Conservation (phyloP, 352 stramenopile genomes). For the Globisporangium spinosum region DNA sequence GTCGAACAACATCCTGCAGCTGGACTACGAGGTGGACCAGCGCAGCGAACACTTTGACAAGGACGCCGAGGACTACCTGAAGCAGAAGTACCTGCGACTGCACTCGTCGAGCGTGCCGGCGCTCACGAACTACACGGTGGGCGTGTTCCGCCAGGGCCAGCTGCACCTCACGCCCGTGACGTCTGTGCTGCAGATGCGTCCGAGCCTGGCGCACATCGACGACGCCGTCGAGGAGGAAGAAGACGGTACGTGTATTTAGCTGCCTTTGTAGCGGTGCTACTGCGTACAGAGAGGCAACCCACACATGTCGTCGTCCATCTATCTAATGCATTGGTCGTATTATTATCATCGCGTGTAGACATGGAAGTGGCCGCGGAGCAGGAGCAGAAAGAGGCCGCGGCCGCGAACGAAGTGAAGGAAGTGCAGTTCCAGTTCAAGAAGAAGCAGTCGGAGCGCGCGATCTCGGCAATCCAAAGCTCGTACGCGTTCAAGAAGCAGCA, state of each 20-base stretch:
- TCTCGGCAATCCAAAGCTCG: constrained; percentile 79
- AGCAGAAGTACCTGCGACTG: constrained; percentile 66
- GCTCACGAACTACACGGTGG: constrained; percentile 77
- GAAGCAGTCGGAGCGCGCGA: constrained; percentile 75
- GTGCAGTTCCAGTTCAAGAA: constrained; percentile 89
- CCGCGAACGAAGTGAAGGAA: constrained; percentile 60
- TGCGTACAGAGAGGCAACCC: not conserved
- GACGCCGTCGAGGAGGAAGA: constrained; percentile 68
- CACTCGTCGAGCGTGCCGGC: constrained; percentile 59
- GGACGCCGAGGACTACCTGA: constrained; percentile 77
- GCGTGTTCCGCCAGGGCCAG: constrained; percentile 76
- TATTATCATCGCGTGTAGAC: constrained; percentile 21
- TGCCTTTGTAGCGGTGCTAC: not conserved
- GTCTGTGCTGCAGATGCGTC: constrained; percentile 77
- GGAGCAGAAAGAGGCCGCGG: constrained; percentile 48
- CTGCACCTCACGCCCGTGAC: constrained; percentile 73
- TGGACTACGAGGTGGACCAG: constrained; percentile 75
- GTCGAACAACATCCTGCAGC: constrained; percentile 66
- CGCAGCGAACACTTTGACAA: constrained; percentile 70
- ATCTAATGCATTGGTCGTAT: not conserved
- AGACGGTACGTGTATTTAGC: constrained; percentile 15
- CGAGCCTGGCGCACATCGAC: constrained; percentile 74
- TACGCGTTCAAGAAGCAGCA: constrained; percentile 83
- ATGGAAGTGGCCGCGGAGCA: constrained; percentile 34
- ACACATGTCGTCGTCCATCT: too few relatives aligned